These are phyloP conservation scores for Monilinia fructigena DNA, from an alignment of 2,329 filamentous ascomycete genomes.

Conservation along the genomic window DNA sequence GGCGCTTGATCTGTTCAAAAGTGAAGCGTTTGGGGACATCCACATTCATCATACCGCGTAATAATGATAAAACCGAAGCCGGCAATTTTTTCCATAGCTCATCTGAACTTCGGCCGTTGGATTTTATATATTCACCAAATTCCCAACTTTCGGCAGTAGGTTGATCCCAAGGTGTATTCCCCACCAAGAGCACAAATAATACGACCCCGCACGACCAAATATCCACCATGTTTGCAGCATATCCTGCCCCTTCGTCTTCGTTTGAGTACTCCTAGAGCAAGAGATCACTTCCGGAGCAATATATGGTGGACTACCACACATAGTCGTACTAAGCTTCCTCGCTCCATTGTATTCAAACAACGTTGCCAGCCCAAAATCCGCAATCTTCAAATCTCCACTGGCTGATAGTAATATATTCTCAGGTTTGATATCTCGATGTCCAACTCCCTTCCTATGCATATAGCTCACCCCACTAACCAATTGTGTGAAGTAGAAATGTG, in stretches of 20 bases:
- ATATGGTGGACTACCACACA: slow-evolving; percentile 95
- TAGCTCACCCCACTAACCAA: slow-evolving; percentile 86
- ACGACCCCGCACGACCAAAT: slow-evolving; percentile 98
- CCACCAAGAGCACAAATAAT: slow-evolving; percentile 90
- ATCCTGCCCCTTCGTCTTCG: slow-evolving; percentile 57
- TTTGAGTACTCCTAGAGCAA: slow-evolving; percentile 48
- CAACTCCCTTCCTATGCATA: slow-evolving; percentile 94
- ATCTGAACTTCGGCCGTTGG: slow-evolving; percentile 77
- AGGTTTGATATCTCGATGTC: slow-evolving; percentile 87
- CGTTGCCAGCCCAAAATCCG: slow-evolving; percentile 94
- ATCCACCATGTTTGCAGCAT: slow-evolving; percentile 78
- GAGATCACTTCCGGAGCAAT: slow-evolving; percentile 88
- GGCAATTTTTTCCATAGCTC: slow-evolving; percentile 83
- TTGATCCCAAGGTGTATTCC: slow-evolving; percentile 97
- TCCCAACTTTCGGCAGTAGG: slow-evolving; percentile 85
- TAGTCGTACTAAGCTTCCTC: slow-evolving; percentile 77
- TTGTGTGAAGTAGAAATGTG: slow-evolving; percentile 94
- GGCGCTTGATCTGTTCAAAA: slow-evolving; percentile 81
- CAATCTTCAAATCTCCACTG: slow-evolving; percentile 85
- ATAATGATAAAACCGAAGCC: slow-evolving; percentile 69
- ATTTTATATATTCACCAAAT: slow-evolving; percentile 81
- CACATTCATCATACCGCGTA: slow-evolving; percentile 90
- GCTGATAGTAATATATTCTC: slow-evolving; percentile 91
- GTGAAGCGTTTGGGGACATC: slow-evolving; percentile 73
- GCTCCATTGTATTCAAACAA: slow-evolving; percentile 88